Conservation (phyloP, 331 rosid genomes). For the Malus hybrid region DNA sequence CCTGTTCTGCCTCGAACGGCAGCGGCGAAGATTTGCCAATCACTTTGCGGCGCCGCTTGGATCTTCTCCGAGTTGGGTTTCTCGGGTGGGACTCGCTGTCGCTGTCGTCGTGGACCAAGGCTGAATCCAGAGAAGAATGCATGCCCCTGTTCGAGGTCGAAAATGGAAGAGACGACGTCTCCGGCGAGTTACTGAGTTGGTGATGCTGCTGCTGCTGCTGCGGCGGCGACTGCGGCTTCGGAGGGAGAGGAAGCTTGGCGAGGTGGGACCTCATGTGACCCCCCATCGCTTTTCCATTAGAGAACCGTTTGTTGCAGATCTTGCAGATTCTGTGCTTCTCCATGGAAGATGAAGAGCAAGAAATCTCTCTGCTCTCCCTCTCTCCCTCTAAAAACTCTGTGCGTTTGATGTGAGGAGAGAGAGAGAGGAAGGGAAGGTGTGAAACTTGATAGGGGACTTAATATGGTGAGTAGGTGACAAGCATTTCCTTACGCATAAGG, state of each 20-base stretch:
- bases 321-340: constrained; percentile 32
- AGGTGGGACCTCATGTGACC: constrained; percentile 79
- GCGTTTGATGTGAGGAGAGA: background rate
- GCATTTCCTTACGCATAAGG: constrained; percentile 19
- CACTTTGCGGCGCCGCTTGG: constrained; percentile 28
- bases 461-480: constrained; percentile 22
- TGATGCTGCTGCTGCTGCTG: constrained; percentile 4
- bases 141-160: background rate
- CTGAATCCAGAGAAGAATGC: background rate
- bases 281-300: constrained; percentile 56
- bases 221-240: constrained; percentile 11
- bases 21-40: background rate
- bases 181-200: background rate
- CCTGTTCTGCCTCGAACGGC: background rate
- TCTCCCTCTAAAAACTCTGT: background rate
- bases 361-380: background rate
- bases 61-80: constrained; percentile 31
- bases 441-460: background rate
- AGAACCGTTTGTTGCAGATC: constrained; percentile 44
- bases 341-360: constrained; percentile 18
- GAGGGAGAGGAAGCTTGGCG: constrained; percentile 36
- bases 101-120: background rate
- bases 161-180: background rate
- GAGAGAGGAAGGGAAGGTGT: background rate
- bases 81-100: constrained; percentile 5